A percentile compares a stretch with the other conserved stretches of the same genome.
phyloP scores from a whole-genome alignment of 768 basidiomycete species.

The Mycena filopes region DNA sequence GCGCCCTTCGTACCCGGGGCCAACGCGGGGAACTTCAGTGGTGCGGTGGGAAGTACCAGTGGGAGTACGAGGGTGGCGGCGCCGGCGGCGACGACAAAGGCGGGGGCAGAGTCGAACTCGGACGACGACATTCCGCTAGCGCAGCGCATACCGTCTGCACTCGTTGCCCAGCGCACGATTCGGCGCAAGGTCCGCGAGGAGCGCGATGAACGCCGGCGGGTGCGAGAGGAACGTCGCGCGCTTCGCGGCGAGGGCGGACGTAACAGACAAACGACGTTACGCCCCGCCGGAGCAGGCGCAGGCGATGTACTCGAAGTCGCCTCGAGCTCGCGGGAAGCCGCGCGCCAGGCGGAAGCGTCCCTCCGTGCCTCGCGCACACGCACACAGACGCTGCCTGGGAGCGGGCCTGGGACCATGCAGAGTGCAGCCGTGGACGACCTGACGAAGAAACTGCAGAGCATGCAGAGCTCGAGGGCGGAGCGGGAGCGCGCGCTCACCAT shows the following conservation, averaged over 20 bases:
- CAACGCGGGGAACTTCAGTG: no score
- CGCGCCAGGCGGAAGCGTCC: conserved; percentile 27
- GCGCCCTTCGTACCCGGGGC: no score
- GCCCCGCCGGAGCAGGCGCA: conserved; percentile 51
- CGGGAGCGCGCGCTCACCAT: conserved; percentile 60
- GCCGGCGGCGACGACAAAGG: conserved; percentile 14
- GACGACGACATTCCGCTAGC: conserved; percentile 91
- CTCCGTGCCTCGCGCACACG: conserved; percentile 31
- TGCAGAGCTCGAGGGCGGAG: conserved; percentile 55
- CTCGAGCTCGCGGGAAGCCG: conserved; percentile 32
- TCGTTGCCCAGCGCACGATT: conserved; percentile 85
- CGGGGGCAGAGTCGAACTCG: neutral
- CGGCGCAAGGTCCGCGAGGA: conserved; percentile 78
- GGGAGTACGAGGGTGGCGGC: neutral
- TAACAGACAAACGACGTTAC: conserved; percentile 45
- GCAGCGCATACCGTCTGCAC: conserved; percentile 81
- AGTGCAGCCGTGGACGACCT: conserved; percentile 70
- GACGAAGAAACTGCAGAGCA: conserved; percentile 63
- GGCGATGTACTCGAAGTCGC: conserved; percentile 33
- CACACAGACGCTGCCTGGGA: conserved; percentile 56
- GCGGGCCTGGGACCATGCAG: conserved; percentile 36
- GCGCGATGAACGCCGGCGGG: conserved; percentile 64
- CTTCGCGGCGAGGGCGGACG: conserved; percentile 29
- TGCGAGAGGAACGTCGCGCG: conserved; percentile 50
- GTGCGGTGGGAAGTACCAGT: neutral